Conservation (phyloP, 1,284 basidiomycete species). For the Crocinoboletus sp. region DNA sequence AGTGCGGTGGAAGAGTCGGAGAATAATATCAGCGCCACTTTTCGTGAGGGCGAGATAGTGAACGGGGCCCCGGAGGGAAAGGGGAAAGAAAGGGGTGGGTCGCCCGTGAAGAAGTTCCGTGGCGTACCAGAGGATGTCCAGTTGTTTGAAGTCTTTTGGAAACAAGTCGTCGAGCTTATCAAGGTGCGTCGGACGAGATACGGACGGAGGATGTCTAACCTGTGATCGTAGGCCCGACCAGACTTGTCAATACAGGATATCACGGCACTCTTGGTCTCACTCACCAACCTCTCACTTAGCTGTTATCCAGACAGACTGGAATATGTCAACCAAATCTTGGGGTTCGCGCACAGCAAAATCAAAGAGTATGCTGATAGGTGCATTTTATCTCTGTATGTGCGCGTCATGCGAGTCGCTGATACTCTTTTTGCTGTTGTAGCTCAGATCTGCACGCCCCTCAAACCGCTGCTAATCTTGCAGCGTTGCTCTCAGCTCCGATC, state of each 20-base stretch:
- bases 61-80: constrained; percentile 34
- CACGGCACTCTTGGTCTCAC: constrained; percentile 88
- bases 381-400: constrained; percentile 15
- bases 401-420: not conserved
- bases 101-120: constrained; percentile 71
- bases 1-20: constrained; percentile 29
- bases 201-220: not conserved
- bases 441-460: constrained; percentile 84
- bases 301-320: constrained; percentile 94
- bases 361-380: constrained; percentile 79
- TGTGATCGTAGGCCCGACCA: constrained; percentile 71
- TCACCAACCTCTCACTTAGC: constrained; percentile 89
- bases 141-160: constrained; percentile 96
- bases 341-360: constrained; percentile 82
- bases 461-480: constrained; percentile 85
- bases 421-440: constrained; percentile 35
- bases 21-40: constrained; percentile 26
- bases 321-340: constrained; percentile 92
- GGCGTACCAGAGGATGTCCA: constrained; percentile 92
- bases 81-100: constrained; percentile 46
- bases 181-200: constrained; percentile 52
- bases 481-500: constrained; percentile 87
- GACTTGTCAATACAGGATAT: constrained; percentile 95
- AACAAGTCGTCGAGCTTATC: constrained; percentile 95
- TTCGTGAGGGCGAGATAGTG: constrained; percentile 23